A percentile compares a stretch with the other conserved stretches of the same genome.
Evolutionary conservation across 2,329 filamentous ascomycete species (phyloP).

Genomic region (Diaporthe amygdali): DNA sequence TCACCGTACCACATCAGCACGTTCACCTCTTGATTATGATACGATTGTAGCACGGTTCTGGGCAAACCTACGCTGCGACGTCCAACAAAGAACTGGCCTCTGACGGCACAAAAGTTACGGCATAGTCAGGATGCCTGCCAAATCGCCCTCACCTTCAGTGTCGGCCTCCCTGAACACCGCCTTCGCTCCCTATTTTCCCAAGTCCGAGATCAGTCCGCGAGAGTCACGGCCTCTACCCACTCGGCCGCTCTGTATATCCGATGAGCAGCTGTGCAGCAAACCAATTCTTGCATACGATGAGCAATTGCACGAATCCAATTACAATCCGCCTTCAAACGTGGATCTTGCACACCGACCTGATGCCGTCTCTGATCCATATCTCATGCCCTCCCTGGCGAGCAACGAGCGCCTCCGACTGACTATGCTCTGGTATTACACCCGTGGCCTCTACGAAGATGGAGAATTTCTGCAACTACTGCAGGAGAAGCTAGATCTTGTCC

Average conservation of each 20-base stretch:
- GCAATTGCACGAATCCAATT: not conserved
- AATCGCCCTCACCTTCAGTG: not conserved
- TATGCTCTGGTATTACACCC: slow-evolving; percentile 51
- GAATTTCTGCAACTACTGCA: slow-evolving; percentile 47
- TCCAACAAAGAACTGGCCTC: not conserved
- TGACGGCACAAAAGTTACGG: not conserved
- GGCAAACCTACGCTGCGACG: too few relatives aligned
- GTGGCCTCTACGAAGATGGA: slow-evolving; percentile 41
- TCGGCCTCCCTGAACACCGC: not conserved
- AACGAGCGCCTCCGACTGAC: slow-evolving; percentile 38
- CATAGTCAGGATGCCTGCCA: not conserved
- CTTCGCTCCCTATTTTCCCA: not conserved
- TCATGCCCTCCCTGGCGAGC: slow-evolving; percentile 28
- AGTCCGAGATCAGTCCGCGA: not conserved
- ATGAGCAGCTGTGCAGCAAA: not conserved
- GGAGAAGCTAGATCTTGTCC: slow-evolving; percentile 45
- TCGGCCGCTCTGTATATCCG: not conserved
- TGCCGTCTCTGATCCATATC: slow-evolving; percentile 3
- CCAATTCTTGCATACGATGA: not conserved
- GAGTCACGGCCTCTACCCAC: not conserved
- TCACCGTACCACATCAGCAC: not conserved
- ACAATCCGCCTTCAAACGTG: not conserved
- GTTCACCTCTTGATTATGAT: not conserved
- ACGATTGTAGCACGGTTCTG: too few relatives aligned
- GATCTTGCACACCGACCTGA: not conserved